Base-by-base conservation (phyloP, 768 basidiomycete species). In the Ramaria sp. region DNA sequence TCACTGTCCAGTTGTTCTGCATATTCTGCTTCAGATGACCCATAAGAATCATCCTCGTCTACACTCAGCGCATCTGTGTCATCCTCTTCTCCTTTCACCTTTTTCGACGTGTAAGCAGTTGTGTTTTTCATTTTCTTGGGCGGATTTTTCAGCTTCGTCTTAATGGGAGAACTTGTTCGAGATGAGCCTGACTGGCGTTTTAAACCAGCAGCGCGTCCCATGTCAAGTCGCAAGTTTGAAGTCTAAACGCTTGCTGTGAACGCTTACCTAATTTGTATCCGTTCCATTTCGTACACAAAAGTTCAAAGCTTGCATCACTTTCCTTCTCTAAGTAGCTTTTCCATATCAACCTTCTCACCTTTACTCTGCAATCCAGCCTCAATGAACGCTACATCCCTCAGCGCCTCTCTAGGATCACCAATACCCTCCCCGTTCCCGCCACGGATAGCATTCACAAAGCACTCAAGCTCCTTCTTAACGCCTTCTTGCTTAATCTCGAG, bases 361-460 rank as follows among this genome's bases (percentile, higher is more conserved):
- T 76, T 67, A 60, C 83, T 84, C 36, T 76, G 82, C 70, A 92
- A 69, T 27, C 78, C 78, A 25, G 85, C 88, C 69, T 94, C 74
- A 56, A 94, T 83, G 61, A 90, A 71, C 25, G 84, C 86, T 27
- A 93, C 80, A 64, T 93, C 90, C 58, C 70, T 69, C 58, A 94
- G 66, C 28, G 88, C 80, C 16, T 70, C 78, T 34, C 72, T 65
- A 25, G 85, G 83, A 58, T 78, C 74, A 13, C 85, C 87, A 18
- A 82, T 6, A 61, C 66, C 76, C 58, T 79, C 78, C 28, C 76
- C 71, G 45, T 61, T 58, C 50, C 71, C 71, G 6, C 78, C 78
- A 32, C 64, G 64, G n/a, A 78, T 65, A n/a, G 71, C 76, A 8
- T 69, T 69, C 56, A 83, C 75, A 70, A 89, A 86, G 63, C 75